Conservation (phyloP, 176 grass and related monocot species). For the Triticum timopheevii region DNA sequence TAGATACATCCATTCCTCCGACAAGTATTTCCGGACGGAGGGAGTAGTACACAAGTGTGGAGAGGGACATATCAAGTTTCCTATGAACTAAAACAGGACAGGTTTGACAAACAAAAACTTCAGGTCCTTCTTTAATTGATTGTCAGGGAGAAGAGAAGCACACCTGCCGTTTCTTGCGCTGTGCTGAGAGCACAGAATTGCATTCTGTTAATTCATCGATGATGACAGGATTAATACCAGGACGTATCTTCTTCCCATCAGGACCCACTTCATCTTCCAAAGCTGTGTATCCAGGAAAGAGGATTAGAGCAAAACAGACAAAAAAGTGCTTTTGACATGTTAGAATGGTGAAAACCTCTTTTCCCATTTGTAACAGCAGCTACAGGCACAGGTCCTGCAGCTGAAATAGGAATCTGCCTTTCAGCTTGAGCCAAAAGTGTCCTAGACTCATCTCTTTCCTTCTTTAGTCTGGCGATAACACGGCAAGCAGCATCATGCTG, state of each 20-base stretch:
- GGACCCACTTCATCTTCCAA: constrained; percentile 80
- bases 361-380: constrained; percentile 73
- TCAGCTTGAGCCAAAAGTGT: constrained; percentile 88
- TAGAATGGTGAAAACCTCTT: constrained; percentile 55
- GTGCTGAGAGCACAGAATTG: constrained; percentile 86
- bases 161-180: constrained; percentile 98
- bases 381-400: constrained; percentile 44
- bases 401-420: constrained; percentile 64
- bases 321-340: constrained; percentile 3
- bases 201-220: constrained; percentile 95
- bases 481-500: constrained; percentile 99
- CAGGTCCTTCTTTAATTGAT: neutral
- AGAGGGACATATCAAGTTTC: neutral
- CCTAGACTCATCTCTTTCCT: constrained; percentile 98
- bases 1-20: too few relatives aligned
- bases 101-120: neutral
- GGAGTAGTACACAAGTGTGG: neutral
- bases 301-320: constrained; percentile 15
- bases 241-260: constrained; percentile 85
- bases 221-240: constrained; percentile 83
- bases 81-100: neutral
- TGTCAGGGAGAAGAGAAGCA: neutral
- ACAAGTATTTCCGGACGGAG: too few relatives aligned
- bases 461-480: constrained; percentile 98
- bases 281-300: constrained; percentile 38